These are phyloP conservation scores for Pseudonitzschia delicatissima DNA, from an alignment of 108 stramenopile species.

Conservation along the genomic window DNA sequence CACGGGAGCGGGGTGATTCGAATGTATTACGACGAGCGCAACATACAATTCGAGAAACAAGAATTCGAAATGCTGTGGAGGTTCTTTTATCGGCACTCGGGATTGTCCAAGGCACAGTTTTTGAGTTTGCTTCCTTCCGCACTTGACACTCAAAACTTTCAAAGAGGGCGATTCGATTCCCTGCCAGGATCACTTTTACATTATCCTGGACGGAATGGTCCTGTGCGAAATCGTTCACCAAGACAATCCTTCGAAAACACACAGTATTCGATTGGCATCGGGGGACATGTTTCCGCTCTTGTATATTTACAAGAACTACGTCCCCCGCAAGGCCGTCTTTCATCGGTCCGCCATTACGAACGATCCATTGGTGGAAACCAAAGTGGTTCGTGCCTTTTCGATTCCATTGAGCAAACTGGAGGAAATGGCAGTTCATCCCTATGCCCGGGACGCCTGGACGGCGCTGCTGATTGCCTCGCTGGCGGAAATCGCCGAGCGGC, in stretches of 20 bases:
- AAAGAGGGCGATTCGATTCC: slow-evolving; percentile 16
- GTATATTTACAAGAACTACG: too few relatives aligned
- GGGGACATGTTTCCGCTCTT: too few relatives aligned
- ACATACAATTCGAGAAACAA: too few relatives aligned
- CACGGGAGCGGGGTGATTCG: too few relatives aligned
- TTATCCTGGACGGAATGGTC: slow-evolving; percentile 20
- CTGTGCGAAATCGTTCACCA: slow-evolving; percentile 11
- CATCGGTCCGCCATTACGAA: not conserved
- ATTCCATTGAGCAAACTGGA: too few relatives aligned
- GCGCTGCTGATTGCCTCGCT: slow-evolving; percentile 25
- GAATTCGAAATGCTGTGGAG: slow-evolving; percentile 26
- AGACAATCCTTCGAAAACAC: not conserved
- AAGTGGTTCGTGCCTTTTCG: too few relatives aligned
- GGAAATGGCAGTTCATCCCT: slow-evolving; percentile 9
- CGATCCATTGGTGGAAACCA: not conserved
- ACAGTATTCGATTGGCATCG: not conserved
- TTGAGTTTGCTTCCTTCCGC: too few relatives aligned
- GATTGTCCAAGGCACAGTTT: slow-evolving; percentile 22
- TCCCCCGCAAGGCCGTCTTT: not conserved
- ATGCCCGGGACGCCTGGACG: slow-evolving; percentile 16
- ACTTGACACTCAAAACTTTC: too few relatives aligned
- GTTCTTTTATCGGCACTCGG: slow-evolving; percentile 35
- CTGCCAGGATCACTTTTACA: slow-evolving; percentile 26
- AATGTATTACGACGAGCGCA: too few relatives aligned
- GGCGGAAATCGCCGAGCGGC: slow-evolving; percentile 7